Evolutionary conservation across 495 filamentous ascomycete species (phyloP), one percentile per base, ranked within the genome.

Genomic region (Astrocystis sublimbata): DNA sequence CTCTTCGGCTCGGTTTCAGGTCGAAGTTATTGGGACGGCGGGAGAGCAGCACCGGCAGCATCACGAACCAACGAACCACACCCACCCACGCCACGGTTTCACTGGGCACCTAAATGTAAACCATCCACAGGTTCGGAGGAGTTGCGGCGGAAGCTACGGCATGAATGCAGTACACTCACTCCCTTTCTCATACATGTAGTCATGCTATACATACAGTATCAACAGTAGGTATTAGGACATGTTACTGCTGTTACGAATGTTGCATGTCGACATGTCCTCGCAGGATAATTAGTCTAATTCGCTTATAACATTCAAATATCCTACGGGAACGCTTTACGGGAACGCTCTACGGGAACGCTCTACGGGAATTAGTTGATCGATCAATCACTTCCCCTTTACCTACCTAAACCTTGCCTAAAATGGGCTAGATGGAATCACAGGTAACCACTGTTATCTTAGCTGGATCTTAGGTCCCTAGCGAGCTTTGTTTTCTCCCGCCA

Each of bases 11-110:
- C 21, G 31, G 54, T 57, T 57, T 57, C 54, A 57, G 24, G 36
- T 57, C 54, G 5, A 9, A 23, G 54, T 28, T 40, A 57, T 45
- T 45, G 52, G 52, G 50, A 54, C n/a, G n/a, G n/a, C n/a, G n/a
- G n/a, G n/a, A n/a, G n/a, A n/a, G n/a, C n/a, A n/a, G n/a, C n/a
- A n/a, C n/a, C n/a, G 19, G 23, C 51, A 21, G 5, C 17, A 17
- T 40, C 51, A 17, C 30, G 6, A 26, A 15, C 9, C 6, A 15
- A n/a, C n/a, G n/a, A n/a, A n/a, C n/a, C n/a, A n/a, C n/a, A n/a
- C n/a, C n/a, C n/a, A n/a, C n/a, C 9, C 28, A 57, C 38, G 54
- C 36, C 36, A 21, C 23, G 15, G 52, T 56, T 56, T 56, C 52
- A 56, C 52, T 42, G 38, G 52, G 36, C 24, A 56, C 19, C 26